These are phyloP conservation scores for Penicillium concentricum DNA, from an alignment of 2,329 filamentous ascomycete species.

Conservation along the genomic window DNA sequence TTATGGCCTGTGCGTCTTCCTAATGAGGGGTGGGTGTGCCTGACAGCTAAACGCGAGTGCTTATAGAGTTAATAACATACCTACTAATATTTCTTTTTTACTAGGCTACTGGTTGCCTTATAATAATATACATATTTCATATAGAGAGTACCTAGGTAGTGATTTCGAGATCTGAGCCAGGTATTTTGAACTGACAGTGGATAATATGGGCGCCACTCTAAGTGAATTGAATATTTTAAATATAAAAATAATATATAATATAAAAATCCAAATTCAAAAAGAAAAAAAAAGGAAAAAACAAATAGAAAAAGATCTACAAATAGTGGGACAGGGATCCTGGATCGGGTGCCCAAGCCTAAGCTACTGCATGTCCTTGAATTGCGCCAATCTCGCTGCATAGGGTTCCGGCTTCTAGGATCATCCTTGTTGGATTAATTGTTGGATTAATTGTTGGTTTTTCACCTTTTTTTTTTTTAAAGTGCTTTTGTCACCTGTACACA, in stretches of 20 bases:
- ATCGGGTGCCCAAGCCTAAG: conserved; percentile 16
- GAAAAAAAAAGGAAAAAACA: not conserved
- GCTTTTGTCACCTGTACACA: conserved; percentile 8
- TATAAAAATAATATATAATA: not conserved
- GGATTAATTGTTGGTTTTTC: no score
- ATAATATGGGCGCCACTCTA: conserved; percentile 12
- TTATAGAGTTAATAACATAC: not conserved
- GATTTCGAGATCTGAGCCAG: conserved; percentile 1
- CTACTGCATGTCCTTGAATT: conserved; percentile 18
- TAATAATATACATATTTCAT: not conserved
- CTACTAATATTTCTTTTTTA: no score
- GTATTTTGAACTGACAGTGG: no score
- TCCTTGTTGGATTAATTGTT: conserved; percentile 16
- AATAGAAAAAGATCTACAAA: conserved; percentile 19
- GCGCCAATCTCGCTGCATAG: conserved; percentile 17
- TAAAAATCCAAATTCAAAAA: not conserved
- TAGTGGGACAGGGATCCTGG: conserved; percentile 20
- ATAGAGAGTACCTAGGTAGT: no score
- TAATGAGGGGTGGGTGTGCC: not conserved
- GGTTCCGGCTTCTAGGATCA: conserved; percentile 20
- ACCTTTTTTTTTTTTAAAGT: conserved; percentile 5
- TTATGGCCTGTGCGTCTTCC: conserved; percentile 13
- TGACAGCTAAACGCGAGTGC: conserved; percentile 10
- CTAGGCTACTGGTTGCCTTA: not conserved
- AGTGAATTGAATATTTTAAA: not conserved